Base-by-base conservation (phyloP, 352 stramenopile species). In the Phytophthora capsici region DNA sequence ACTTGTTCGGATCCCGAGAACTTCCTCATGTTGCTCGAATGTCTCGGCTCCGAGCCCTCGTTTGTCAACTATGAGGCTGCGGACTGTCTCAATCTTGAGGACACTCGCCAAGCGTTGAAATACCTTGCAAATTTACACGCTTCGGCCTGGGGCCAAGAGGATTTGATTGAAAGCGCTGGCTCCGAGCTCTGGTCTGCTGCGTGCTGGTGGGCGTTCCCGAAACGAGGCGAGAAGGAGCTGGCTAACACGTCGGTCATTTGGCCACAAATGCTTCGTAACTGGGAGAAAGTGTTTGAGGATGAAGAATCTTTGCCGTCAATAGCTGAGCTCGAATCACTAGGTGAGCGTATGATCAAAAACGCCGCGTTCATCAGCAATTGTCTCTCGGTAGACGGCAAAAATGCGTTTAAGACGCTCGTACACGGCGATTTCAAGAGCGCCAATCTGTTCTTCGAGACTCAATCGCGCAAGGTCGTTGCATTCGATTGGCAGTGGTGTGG, bases 401-500 rank as follows among this genome's bases (percentile, higher is more conserved):
- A 34, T 10, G 25, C n/a, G 8, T 61, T 80, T 23, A 64, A 66
- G 26, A 89, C 79, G 4, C 45, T 92, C 19, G 63, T 92, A 6
- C 83, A 92, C 44, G 83, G 83, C 16, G 83, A 92, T 54, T 87
- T 83, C 62, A 92, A 92, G 70, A 88, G 75, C 25, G 79, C 77
- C 48, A 92, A 92, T 47, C 54, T 92, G 8, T 90, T 90, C 52
- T 92, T 92, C 43, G 46, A 89, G 14, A 32, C 66, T 0, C 36
- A 60, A 25, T 71, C 77, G 8, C 67, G 74, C 5, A 50, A 77
- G 14, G 81, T 83, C 13, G 73, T 86, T 52, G 83, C 81, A 4
- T 92, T 92, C 41, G 83, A 92, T 62, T 92, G 83, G 83, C 81
- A 92, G 52, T 92, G 83, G 83, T 77, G 62, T 13, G 83, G 83